Evolutionary conservation across 768 basidiomycete genomes (phyloP).

Genomic region (Boletus pseudo-olivaceus): DNA sequence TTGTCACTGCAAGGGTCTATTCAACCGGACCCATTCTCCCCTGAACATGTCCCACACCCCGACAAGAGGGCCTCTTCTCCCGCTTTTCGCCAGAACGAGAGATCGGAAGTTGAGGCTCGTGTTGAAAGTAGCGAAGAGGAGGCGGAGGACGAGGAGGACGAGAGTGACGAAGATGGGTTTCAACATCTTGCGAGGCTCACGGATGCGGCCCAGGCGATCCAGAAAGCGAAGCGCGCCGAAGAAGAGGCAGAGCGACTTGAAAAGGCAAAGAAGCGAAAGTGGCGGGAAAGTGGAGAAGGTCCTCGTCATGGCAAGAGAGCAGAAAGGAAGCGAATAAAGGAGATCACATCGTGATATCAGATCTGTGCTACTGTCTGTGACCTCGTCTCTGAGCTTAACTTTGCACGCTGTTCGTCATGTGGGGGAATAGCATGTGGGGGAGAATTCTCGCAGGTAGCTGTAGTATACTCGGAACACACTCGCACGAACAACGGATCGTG

Average conservation of each 20-base stretch:
- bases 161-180: conserved; percentile 33
- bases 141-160: conserved; percentile 13
- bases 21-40: conserved; percentile 71
- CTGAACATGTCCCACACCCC: conserved; percentile 44
- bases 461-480: conserved; percentile 1
- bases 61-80: conserved; percentile 7
- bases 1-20: conserved; percentile 83
- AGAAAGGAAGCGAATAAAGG: conserved; percentile 15
- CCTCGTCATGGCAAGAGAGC: conserved; percentile 6
- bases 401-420: not conserved
- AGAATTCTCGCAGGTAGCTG: not conserved
- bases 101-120: conserved; percentile 16
- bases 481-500: not conserved
- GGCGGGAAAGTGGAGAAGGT: conserved; percentile 20
- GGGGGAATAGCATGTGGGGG: not conserved
- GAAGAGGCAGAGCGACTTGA: conserved; percentile 26
- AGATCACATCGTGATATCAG: conserved; percentile 4
- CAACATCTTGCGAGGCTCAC: conserved; percentile 28
- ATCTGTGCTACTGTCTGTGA: not conserved
- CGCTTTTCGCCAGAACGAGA: conserved; percentile 6
- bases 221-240: conserved; percentile 23
- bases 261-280: conserved; percentile 32
- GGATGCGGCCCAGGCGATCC: conserved; percentile 28
- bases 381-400: not conserved
- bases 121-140: conserved; percentile 7